Conservation (phyloP, 305 asterid species). For the Fraxinus angustifolia region DNA sequence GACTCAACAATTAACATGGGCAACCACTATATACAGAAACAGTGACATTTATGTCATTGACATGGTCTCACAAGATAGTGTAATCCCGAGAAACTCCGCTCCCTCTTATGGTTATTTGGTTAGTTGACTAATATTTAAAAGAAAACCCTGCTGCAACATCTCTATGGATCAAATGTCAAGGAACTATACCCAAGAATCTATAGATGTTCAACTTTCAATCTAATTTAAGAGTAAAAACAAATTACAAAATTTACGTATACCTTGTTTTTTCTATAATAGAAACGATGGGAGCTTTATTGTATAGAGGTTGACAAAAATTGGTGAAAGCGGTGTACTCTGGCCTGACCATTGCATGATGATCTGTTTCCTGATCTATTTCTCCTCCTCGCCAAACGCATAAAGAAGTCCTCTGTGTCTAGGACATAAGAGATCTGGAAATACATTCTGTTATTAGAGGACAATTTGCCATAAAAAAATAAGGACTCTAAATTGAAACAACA, state of each 20-base stretch:
- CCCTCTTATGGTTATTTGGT: constrained; percentile 23
- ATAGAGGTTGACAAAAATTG: constrained; percentile 45
- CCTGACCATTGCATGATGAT: constrained; percentile 28
- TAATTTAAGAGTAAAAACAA: neutral
- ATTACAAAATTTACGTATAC: constrained; percentile 23
- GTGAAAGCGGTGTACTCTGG: constrained; percentile 50
- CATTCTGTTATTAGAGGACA: constrained; percentile 18
- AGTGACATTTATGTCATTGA: constrained; percentile 28
- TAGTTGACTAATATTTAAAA: neutral
- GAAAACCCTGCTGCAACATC: constrained; percentile 16
- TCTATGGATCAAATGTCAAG: constrained; percentile 25
- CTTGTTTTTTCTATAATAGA: constrained; percentile 26
- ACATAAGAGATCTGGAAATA: constrained; percentile 76
- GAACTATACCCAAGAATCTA: constrained; percentile 19
- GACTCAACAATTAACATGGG: constrained; percentile 45
- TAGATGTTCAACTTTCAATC: neutral
- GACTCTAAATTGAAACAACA: neutral
- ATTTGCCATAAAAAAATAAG: neutral
- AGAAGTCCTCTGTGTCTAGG: constrained; percentile 87
- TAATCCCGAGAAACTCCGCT: constrained; percentile 13
- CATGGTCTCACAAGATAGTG: constrained; percentile 27
- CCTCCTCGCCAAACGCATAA: constrained; percentile 62
- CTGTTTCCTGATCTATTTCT: constrained; percentile 29
- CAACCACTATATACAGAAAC: constrained; percentile 47
- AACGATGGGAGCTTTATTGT: constrained; percentile 20